Percentiles rank a stretch among this genome's conserved stretches.
Evolutionary conservation across 768 basidiomycete genomes (phyloP).

Genomic region (Calocybe gangraenosa): DNA sequence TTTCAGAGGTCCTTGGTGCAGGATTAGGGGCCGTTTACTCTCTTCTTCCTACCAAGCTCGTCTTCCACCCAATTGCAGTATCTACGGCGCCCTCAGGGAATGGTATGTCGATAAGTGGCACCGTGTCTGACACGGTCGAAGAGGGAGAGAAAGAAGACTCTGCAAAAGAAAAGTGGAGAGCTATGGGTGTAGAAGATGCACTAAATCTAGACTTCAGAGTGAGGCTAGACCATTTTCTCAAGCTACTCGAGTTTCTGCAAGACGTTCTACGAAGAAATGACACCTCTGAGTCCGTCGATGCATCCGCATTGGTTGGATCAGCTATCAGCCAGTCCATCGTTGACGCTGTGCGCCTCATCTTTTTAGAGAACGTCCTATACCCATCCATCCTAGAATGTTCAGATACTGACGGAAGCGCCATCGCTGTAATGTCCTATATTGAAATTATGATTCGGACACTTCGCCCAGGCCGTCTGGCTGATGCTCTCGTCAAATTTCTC

Average conservation of each 20-base stretch:
- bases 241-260: constrained; percentile 86
- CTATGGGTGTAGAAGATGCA: constrained; percentile 74
- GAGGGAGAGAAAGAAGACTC: constrained; percentile 48
- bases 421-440: constrained; percentile 94
- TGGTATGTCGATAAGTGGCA: constrained; percentile 74
- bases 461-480: constrained; percentile 60
- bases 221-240: constrained; percentile 85
- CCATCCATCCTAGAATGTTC: constrained; percentile 93
- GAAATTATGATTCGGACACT: constrained; percentile 83
- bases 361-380: constrained; percentile 90
- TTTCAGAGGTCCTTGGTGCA: constrained; percentile 94
- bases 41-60: constrained; percentile 81
- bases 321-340: constrained; percentile 84
- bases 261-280: constrained; percentile 77
- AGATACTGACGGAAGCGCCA: constrained; percentile 88
- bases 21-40: constrained; percentile 93
- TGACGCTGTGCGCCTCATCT: constrained; percentile 77
- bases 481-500: constrained; percentile 73
- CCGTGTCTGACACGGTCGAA: constrained; percentile 48
- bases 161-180: constrained; percentile 46
- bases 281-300: constrained; percentile 44
- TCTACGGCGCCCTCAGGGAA: constrained; percentile 35
- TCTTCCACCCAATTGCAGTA: constrained; percentile 47
- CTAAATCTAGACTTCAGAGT: constrained; percentile 69
- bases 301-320: constrained; percentile 64